Evolutionary conservation across 1,284 basidiomycete genomes (phyloP).

Genomic region (Papiliotrema flavescens): DNA sequence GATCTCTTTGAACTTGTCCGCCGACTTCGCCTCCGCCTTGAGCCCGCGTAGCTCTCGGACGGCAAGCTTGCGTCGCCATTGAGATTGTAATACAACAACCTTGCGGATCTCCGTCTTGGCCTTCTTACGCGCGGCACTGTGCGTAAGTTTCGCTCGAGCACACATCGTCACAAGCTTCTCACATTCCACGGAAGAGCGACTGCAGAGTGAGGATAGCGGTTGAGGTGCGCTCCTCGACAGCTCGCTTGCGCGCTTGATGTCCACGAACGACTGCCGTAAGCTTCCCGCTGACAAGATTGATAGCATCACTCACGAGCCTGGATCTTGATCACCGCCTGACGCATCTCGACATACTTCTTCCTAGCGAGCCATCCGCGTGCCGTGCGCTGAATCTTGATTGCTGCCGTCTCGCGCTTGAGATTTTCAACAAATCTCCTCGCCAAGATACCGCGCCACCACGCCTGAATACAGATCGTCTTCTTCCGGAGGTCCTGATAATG

Average conservation of each 20-base stretch:
- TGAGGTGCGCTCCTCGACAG: constrained; percentile 59
- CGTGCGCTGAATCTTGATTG: constrained; percentile 70
- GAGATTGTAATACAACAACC: constrained; percentile 86
- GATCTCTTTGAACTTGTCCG: constrained; percentile 98
- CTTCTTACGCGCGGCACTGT: constrained; percentile 64
- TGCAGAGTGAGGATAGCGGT: constrained; percentile 75
- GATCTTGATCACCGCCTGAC: constrained; percentile 64
- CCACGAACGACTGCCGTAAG: constrained; percentile 68
- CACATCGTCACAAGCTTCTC: constrained; percentile 44
- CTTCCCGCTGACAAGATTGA: not conserved
- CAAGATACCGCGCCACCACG: constrained; percentile 84
- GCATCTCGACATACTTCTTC: constrained; percentile 63
- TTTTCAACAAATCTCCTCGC: constrained; percentile 69
- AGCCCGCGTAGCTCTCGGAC: constrained; percentile 78
- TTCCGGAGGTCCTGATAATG: constrained; percentile 69
- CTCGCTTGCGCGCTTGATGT: constrained; percentile 65
- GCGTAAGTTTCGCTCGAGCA: constrained; percentile 4
- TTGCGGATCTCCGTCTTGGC: constrained; percentile 65
- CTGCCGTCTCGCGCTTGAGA: constrained; percentile 71
- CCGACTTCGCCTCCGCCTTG: constrained; percentile 88
- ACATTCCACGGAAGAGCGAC: constrained; percentile 82
- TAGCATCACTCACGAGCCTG: constrained; percentile 71
- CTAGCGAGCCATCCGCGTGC: constrained; percentile 72
- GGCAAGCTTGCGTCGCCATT: constrained; percentile 83
- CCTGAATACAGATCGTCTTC: constrained; percentile 81